Evolutionary conservation across 352 stramenopile genomes (phyloP).

Genomic region (Pseudoperonospora humuli): DNA sequence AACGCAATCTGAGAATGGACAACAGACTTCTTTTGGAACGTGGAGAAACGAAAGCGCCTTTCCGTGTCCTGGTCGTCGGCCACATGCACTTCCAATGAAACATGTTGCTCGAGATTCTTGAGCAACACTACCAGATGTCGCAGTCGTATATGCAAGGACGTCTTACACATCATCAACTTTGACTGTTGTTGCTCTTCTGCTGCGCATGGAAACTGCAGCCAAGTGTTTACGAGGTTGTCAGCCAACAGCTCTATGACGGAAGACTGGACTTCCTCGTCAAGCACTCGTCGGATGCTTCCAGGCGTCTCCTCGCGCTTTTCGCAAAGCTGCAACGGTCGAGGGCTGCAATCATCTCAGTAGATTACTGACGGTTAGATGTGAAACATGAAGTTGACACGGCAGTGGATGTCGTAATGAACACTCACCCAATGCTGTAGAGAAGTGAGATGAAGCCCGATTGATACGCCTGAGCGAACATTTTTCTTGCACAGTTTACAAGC

Average conservation of each 20-base stretch:
- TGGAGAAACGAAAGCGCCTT: constrained; percentile 40
- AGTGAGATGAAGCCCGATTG: constrained; percentile 50
- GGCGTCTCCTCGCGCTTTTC: constrained; percentile 37
- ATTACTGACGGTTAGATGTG: not conserved
- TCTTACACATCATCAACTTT: not conserved
- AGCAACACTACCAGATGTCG: constrained; percentile 40
- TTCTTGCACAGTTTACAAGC: no score
- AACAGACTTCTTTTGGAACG: constrained; percentile 34
- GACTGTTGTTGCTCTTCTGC: constrained; percentile 5
- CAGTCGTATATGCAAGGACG: constrained; percentile 42
- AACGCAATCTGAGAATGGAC: constrained; percentile 32
- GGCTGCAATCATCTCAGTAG: constrained; percentile 11
- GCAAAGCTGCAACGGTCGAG: constrained; percentile 49
- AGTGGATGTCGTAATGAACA: not conserved
- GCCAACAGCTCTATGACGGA: constrained; percentile 40
- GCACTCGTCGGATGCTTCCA: constrained; percentile 32
- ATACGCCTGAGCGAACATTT: constrained; percentile 44
- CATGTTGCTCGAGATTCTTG: constrained; percentile 31
- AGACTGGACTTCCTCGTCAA: constrained; percentile 54
- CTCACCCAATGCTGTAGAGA: constrained; percentile 56
- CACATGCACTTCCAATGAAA: constrained; percentile 43
- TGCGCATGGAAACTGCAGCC: constrained; percentile 35
- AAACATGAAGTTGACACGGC: no score
- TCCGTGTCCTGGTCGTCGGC: constrained; percentile 24
- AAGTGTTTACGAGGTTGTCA: constrained; percentile 33